Base-by-base conservation (phyloP, 2,329 filamentous ascomycete genomes). In the Calonectria henricotiae region DNA sequence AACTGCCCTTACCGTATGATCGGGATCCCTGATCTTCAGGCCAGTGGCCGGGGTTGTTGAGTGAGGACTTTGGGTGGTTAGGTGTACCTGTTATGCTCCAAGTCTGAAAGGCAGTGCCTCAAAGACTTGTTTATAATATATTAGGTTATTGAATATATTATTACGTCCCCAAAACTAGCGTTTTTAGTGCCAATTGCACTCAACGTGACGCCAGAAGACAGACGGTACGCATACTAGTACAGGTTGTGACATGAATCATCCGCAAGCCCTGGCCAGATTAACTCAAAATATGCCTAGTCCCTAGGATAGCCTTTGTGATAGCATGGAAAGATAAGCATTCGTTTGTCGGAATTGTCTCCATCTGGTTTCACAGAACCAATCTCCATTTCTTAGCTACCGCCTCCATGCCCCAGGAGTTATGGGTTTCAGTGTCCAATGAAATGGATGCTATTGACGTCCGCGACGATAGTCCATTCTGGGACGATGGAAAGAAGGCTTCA, bases 401-500 rank as follows among this genome's bases (percentile, higher is more conserved):
- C 20, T 20, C 20, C 20, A 20, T 20, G 20, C 20, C 20, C 20
- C 20, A 20, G 20, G 20, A 20, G 20, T 20, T 20, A 20, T 20
- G 20, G 20, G 20, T 44, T 20, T 15, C 41, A 15, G 67, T n/a
- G 25, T 39, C 41, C 4, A 27, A 62, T 13, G 58, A 67, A 46
- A 62, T 68, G 35, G 23, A 74, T 2, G 30, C 51, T 3, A 69
- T 62, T 32, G 67, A 75, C 49, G 66, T 68, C 6, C 67, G 68
- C 13, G 72, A 75, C 4, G 66, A 54, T 11, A 65, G 43, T 9
- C 64, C 71, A 44, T 44, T 44, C 7, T 65, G 74, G 2, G 69
- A 75, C 43, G 62, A 73, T 43, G 70, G 61, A 55, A 78, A 78
- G 65, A 70, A 46, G 20, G 67, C 76, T 4, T 76, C 7, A 30